Evolutionary conservation across 805 yeast genomes (phyloP), one percentile per base, ranked within the genome.

Genomic region (Phaffomyces opuntiae): DNA sequence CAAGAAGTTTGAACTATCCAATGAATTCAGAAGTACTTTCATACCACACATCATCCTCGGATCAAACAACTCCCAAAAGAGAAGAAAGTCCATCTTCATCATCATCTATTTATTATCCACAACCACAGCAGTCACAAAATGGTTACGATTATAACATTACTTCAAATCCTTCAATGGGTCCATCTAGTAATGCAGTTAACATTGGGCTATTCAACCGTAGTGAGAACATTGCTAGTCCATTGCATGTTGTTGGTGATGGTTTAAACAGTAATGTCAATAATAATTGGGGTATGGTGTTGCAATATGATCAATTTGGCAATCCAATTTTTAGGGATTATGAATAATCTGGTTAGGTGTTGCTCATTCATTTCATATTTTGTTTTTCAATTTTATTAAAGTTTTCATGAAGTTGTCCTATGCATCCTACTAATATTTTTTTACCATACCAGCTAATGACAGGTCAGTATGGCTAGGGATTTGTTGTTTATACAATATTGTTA

Each of bases 241-340:
- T 29, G 14, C 33, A 38, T 9, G 21, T 34, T 34, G 36, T 32
- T 32, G 16, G 16, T 13, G 34, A 32, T 8, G 24, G 19, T 34
- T 34, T 16, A 2, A 34, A 34, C 12, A 16, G 7, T 34, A 31
- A 31, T 33, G 11, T 9, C 11, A 17, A 11, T 26, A 40, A n/a
- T 24, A 14, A 29, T 17, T 38, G 47, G 43, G 47, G 44, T 9
- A 38, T 31, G 9, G 47, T 36, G 27, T 16, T 44, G 34, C 48
- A 45, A 24, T 45, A 40, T 24, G 48, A 45, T 24, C 48, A 40
- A 11, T 45, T 38, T 29, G 48, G 48, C 11, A 45, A 45, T 17
- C 48, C 48, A 7, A 21, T 45, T 5, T 45, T 45, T 16, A 45
- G 42, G 21, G 42, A 45, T 13, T 45, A 45, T 34, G 44, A 35